Evolutionary conservation across 345 rosid species (phyloP).

Genomic region (Citrus inodora): DNA sequence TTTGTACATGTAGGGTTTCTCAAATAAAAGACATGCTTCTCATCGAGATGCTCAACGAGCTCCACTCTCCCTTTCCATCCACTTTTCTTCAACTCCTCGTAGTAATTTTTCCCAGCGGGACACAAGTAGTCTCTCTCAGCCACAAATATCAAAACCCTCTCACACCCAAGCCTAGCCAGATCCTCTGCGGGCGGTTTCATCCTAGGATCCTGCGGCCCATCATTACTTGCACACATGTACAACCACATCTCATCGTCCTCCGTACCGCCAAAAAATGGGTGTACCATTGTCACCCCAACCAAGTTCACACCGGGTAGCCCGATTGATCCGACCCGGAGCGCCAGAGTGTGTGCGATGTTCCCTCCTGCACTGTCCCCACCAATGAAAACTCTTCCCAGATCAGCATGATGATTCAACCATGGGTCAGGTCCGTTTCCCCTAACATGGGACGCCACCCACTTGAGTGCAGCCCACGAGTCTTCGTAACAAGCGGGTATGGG

Average conservation of each 20-base stretch:
- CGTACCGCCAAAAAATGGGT: conserved; percentile 41
- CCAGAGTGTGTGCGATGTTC: conserved; percentile 32
- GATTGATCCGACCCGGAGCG: conserved; percentile 19
- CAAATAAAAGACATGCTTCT: conserved; percentile 29
- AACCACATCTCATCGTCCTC: conserved; percentile 39
- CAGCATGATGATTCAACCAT: conserved; percentile 34
- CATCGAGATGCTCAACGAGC: conserved; percentile 17
- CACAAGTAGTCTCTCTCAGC: conserved; percentile 38
- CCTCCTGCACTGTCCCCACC: conserved; percentile 42
- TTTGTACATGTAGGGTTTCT: background rate
- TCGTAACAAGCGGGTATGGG: conserved; percentile 39
- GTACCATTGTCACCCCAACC: conserved; percentile 35
- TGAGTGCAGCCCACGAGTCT: conserved; percentile 43
- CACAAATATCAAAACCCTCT: conserved; percentile 36
- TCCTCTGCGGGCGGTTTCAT: conserved; percentile 32
- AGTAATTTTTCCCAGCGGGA: background rate
- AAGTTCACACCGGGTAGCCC: conserved; percentile 22
- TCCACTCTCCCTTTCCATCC: conserved; percentile 34
- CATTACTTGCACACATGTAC: conserved; percentile 28
- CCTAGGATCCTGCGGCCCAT: conserved; percentile 34
- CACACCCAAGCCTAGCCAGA: conserved; percentile 27
- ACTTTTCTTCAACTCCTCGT: conserved; percentile 20
- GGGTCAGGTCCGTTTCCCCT: conserved; percentile 27
- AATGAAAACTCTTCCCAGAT: conserved; percentile 21
- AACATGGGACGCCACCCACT: conserved; percentile 37